Evolutionary conservation across 225 moss, liverwort and hornwort genomes (phyloP), one percentile per base, ranked within the genome.

Genomic region (Sphagnum tenellum): DNA sequence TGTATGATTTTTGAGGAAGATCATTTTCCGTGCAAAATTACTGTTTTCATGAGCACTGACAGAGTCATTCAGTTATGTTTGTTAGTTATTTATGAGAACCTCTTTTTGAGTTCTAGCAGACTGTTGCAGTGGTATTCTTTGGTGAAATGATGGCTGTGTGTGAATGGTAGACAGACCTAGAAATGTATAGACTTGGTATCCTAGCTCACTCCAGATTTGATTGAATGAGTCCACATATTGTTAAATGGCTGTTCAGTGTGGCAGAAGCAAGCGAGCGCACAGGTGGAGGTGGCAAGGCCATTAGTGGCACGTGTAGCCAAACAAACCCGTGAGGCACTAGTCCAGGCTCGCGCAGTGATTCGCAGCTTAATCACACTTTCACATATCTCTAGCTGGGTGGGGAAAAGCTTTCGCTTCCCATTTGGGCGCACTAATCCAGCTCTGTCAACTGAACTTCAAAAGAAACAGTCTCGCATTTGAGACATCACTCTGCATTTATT

Each of bases 281-380:
- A 77, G 73, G 83, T 81, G 81, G 83, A 77, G 80, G 88, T 85
- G 82, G 80, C 84, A 81, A 81, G 66, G 76, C 96, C 96, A 66
- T 72, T 83, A 71, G 87, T 98, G 77, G 96, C 87, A 64, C 83
- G 77, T 50, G 87, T 87, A 78, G 96, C 92, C 73, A 92, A 85
- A 78, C 82, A 77, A 68, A 80, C 86, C 55, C 88, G 96, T 69
- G 87, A 90, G n/a, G 82, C 81, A 56, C 75, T 93, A 70, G 83
- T 87, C 53, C 87, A 82, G 72, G 82, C 96, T 66, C 90, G 93
- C 74, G 82, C 81, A 55, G 76, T 93, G 64, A 69, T 98, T 54
- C 83, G 78, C 67, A 89, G 82, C 76, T 75, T 98, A 82, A 80
- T 85, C 65, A 78, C 85, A 49, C 69, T 98, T 59, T 90, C 88